A percentile compares a stretch with the other conserved stretches of the same genome.
Conservation (phyloP, 306 rosid species). For the Quercus robur region DNA sequence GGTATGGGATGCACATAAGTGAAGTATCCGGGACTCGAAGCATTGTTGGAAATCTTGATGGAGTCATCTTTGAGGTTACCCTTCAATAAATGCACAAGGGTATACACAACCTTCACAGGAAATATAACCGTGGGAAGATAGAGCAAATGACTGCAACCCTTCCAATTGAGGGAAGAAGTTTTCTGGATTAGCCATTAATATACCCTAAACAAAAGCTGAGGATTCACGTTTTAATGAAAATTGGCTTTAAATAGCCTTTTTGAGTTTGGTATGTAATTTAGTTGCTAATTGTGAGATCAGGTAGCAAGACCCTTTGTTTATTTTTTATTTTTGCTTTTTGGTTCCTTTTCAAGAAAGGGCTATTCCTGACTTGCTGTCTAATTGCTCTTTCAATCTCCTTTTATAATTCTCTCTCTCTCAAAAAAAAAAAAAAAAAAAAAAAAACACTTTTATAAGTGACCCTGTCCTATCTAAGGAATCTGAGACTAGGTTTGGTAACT, state of each 20-base stretch:
- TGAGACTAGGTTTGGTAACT: no score
- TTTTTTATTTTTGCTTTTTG: not conserved
- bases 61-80: constrained; percentile 70
- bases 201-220: not conserved
- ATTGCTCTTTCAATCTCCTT: no score
- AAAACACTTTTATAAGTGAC: no score
- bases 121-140: not conserved
- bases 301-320: not conserved
- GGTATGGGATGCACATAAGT: constrained; percentile 55
- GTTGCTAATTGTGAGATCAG: not conserved
- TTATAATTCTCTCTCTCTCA: no score
- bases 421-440: no score
- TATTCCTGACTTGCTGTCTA: no score
- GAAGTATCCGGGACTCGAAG: constrained; percentile 67
- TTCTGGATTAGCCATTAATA: not conserved
- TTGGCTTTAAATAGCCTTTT: not conserved
- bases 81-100: constrained; percentile 30
- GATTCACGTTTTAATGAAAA: not conserved
- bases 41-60: constrained; percentile 58
- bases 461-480: no score
- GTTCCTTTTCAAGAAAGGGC: not conserved
- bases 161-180: not conserved
- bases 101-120: not conserved
- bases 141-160: not conserved
- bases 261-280: not conserved